phyloP scores from a whole-genome alignment of 73 alveolate genomes.

The Stentor coeruleus region DNA sequence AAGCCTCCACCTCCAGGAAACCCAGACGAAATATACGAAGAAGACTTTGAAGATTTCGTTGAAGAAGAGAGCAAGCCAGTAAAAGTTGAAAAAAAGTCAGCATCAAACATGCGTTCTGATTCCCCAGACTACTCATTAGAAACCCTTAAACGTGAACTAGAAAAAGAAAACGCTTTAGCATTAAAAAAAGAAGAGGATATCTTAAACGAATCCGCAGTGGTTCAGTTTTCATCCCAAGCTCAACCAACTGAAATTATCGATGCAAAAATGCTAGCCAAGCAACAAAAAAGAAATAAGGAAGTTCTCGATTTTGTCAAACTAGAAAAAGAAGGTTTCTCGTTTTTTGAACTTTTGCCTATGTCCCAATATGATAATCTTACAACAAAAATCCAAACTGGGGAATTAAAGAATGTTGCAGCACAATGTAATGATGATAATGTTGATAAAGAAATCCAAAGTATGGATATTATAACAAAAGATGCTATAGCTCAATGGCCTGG shows the following conservation, averaged over 20 bases:
- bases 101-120: background rate
- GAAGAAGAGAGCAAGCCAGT: background rate
- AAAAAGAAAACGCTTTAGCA: background rate
- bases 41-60: constrained; percentile 5
- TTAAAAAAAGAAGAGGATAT: background rate
- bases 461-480: background rate
- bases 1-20: background rate
- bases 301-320: background rate
- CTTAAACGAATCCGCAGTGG: background rate
- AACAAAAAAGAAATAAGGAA: background rate
- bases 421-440: constrained; percentile 5
- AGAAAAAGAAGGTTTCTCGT: background rate
- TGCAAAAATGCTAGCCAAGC: background rate
- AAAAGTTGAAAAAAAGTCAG: background rate
- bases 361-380: background rate
- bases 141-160: background rate
- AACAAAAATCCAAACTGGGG: background rate
- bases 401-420: background rate
- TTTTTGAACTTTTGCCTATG: background rate
- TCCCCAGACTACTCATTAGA: background rate
- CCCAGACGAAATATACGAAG: constrained; percentile 16
- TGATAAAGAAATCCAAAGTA: background rate
- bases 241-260: background rate
- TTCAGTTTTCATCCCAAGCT: background rate
- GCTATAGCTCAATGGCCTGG: constrained; percentile 9